A percentile compares a stretch with the other conserved stretches of the same genome.
Evolutionary conservation across 1,139 yeast species (phyloP).

Genomic region (Hemisphaericaspora xylofermentans): DNA sequence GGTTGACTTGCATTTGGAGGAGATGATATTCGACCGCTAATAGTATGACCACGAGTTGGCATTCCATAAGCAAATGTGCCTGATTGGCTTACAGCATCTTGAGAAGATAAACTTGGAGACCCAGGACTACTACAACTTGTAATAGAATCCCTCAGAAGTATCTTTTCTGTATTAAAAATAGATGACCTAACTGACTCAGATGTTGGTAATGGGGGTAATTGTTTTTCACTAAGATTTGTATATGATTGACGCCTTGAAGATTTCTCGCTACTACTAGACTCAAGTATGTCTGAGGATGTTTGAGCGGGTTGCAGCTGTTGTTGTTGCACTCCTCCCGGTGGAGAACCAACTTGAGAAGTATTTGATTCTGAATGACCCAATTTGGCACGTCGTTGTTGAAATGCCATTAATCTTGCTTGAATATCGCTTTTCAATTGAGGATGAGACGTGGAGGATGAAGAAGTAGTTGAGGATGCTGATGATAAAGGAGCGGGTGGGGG

Average conservation of each 20-base stretch:
- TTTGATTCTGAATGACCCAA: slow-evolving; percentile 11
- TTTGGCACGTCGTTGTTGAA: slow-evolving; percentile 62
- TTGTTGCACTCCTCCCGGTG: slow-evolving; percentile 5
- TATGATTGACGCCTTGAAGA: slow-evolving; percentile 1
- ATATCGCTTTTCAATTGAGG: slow-evolving; percentile 57
- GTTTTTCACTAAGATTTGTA: slow-evolving; percentile 18
- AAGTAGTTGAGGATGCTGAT: slow-evolving; percentile 1
- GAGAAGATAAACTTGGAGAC: slow-evolving; percentile 2
- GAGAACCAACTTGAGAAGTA: slow-evolving; percentile 6
- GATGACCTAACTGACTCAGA: slow-evolving; percentile 3
- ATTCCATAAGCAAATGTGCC: not conserved
- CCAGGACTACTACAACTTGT: slow-evolving; percentile 1
- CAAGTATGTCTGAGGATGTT: not conserved
- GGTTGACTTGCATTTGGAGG: not conserved
- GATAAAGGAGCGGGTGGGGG: slow-evolving; percentile 10
- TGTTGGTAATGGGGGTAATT: slow-evolving; percentile 34
- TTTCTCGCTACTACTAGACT: not conserved
- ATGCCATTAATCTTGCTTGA: slow-evolving; percentile 74
- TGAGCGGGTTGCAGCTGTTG: not conserved
- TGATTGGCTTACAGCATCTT: not conserved
- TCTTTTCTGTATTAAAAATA: slow-evolving; percentile 4
- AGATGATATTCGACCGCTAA: slow-evolving; percentile 3
- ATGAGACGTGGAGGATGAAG: slow-evolving; percentile 14
- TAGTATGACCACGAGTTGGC: slow-evolving; percentile 4
- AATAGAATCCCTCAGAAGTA: slow-evolving; percentile 7